phyloP scores from a whole-genome alignment of 2,329 filamentous ascomycete genomes.

The Diaporthe nobilis region DNA sequence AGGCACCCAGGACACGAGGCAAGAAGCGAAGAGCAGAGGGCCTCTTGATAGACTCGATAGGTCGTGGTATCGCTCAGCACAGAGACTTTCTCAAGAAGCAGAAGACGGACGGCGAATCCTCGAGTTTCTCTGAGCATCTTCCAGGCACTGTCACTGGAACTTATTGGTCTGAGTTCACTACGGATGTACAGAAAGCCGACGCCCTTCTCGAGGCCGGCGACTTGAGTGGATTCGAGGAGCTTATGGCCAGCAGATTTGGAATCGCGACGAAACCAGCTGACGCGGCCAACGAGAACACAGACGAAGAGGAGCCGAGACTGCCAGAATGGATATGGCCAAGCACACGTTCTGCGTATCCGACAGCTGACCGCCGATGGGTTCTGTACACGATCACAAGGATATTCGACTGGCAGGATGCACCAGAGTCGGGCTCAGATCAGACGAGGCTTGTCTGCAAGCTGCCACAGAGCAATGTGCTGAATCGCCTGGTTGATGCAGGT shows the following conservation, averaged over 20 bases:
- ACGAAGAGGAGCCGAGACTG: conserved; percentile 45
- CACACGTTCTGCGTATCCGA: conserved; percentile 61
- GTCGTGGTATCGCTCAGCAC: conserved; percentile 69
- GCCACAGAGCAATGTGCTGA: conserved; percentile 68
- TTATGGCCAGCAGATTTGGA: conserved; percentile 65
- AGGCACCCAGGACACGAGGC: conserved; percentile 69
- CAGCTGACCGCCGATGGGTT: conserved; percentile 76
- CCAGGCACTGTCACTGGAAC: conserved; percentile 66
- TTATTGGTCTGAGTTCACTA: conserved; percentile 62
- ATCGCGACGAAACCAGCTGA: conserved; percentile 50
- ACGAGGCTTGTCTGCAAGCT: conserved; percentile 57
- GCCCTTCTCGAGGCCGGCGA: conserved; percentile 61
- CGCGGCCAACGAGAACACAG: not conserved
- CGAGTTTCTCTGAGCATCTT: conserved; percentile 55
- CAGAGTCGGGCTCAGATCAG: conserved; percentile 58
- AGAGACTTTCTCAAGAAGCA: conserved; percentile 53
- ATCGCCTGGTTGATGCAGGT: conserved; percentile 72
- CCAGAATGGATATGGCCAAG: conserved; percentile 67
- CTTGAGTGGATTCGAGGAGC: conserved; percentile 63
- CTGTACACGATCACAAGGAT: conserved; percentile 74
- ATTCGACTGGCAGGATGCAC: conserved; percentile 67
- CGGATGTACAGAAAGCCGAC: conserved; percentile 63
- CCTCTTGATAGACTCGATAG: conserved; percentile 80
- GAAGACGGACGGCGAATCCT: conserved; percentile 42
- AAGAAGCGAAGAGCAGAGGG: conserved; percentile 71